A percentile compares a stretch with the other conserved stretches of the same genome.
These are phyloP conservation scores for Prunus armeniaca DNA, from an alignment of 306 rosid species.

Conservation along the genomic window DNA sequence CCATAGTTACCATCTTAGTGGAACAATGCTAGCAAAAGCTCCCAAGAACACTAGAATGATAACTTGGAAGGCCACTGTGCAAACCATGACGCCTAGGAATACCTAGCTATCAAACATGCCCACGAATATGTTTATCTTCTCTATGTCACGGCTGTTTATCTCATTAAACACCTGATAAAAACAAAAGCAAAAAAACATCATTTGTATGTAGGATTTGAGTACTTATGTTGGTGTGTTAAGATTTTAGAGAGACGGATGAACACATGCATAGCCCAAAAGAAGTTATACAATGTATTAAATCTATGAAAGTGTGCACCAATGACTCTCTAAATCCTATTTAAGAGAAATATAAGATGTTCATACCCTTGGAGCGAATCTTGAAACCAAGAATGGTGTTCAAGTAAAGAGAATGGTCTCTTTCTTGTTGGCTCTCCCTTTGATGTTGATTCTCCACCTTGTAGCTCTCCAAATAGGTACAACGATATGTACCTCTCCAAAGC, in stretches of 20 bases:
- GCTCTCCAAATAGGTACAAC: too few species aligned
- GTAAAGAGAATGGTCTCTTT: too few species aligned
- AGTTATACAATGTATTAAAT: neutral
- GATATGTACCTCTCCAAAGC: too few species aligned
- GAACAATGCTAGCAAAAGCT: slow-evolving; percentile 82
- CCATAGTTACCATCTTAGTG: slow-evolving; percentile 89
- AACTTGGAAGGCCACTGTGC: slow-evolving; percentile 63
- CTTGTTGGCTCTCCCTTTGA: too few species aligned
- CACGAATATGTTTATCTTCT: slow-evolving; percentile 71
- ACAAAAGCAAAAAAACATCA: slow-evolving; percentile 20
- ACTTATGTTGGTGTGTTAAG: neutral
- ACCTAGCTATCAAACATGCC: slow-evolving; percentile 82
- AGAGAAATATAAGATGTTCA: too few species aligned
- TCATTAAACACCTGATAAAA: slow-evolving; percentile 77
- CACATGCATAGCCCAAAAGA: neutral
- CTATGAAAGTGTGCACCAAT: too few species aligned
- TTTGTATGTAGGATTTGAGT: neutral
- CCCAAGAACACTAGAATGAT: slow-evolving; percentile 82
- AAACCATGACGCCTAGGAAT: slow-evolving; percentile 54
- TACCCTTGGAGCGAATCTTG: too few species aligned
- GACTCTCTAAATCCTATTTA: too few species aligned
- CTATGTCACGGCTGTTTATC: slow-evolving; percentile 86
- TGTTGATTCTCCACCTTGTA: too few species aligned
- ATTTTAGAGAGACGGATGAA: neutral
- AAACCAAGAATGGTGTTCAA: too few species aligned